Evolutionary conservation across 495 filamentous ascomycete genomes (phyloP).

Genomic region (Daldinia concentrica): DNA sequence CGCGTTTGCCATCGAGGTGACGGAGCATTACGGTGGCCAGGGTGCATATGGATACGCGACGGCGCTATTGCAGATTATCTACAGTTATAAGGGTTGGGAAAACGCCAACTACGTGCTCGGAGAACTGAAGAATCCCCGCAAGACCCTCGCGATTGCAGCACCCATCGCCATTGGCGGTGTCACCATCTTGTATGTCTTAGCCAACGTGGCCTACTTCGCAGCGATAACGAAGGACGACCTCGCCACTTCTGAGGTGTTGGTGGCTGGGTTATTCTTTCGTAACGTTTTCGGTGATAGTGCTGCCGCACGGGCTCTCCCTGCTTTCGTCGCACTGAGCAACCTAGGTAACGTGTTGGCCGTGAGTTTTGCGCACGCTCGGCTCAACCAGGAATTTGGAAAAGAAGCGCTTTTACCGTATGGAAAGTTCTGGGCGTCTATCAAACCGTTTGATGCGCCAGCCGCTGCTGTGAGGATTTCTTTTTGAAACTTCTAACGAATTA

Average conservation of each 20-base stretch:
- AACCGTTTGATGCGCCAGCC: slow-evolving; percentile 65
- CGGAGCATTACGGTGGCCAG: slow-evolving; percentile 57
- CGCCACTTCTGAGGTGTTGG: slow-evolving; percentile 64
- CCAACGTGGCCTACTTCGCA: slow-evolving; percentile 78
- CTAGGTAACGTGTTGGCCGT: slow-evolving; percentile 76
- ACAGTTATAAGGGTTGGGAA: slow-evolving; percentile 72
- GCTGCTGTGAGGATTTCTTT: slow-evolving; percentile 49
- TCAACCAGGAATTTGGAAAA: slow-evolving; percentile 72
- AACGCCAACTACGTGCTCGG: slow-evolving; percentile 70
- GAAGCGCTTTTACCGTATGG: slow-evolving; percentile 71
- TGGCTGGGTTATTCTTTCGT: slow-evolving; percentile 71
- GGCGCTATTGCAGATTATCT: slow-evolving; percentile 72
- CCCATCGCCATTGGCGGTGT: slow-evolving; percentile 69
- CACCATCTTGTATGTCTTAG: slow-evolving; percentile 71
- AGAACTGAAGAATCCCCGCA: slow-evolving; percentile 69
- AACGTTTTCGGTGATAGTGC: slow-evolving; percentile 71
- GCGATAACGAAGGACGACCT: slow-evolving; percentile 72
- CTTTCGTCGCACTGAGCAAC: slow-evolving; percentile 76
- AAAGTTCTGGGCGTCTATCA: slow-evolving; percentile 70
- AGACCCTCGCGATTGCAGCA: slow-evolving; percentile 71
- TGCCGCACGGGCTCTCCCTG: slow-evolving; percentile 67
- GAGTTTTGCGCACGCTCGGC: slow-evolving; percentile 73
- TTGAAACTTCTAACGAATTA: not conserved
- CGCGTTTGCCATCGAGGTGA: slow-evolving; percentile 63
- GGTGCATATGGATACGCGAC: slow-evolving; percentile 70